Evolutionary conservation across 805 yeast species (phyloP), one percentile per base, ranked within the genome.

Genomic region (Kazachstania viticola): DNA sequence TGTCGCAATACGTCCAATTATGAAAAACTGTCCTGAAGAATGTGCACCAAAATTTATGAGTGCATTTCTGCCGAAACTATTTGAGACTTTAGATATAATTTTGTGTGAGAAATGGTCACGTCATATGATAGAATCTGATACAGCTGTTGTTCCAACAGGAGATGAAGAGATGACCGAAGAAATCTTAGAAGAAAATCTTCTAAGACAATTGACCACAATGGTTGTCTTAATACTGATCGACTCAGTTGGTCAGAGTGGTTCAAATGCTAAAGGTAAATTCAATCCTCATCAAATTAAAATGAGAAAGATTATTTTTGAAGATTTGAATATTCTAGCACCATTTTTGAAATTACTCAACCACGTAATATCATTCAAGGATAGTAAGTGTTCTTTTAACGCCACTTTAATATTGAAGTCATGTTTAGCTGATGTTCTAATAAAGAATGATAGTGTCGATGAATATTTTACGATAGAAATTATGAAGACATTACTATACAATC

Each of bases 161-260:
- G 94, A 85, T 45, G 87, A 76, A 32, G 82, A 84, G 16, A 65
- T 88, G 47, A 78, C 91, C n/a, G 95, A 87, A 44, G 98, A 91
- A 51, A 91, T 91, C 93, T 79, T 91, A 81, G 96, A 88, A 44
- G 98, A 91, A 52, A 95, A 88, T 55, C 69, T 88, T 64, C 62
- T 88, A 37, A 67, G 98, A 44, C 97, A 91, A 53, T 68, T 91
- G 25, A 87, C 97, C 0, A 94, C 94, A 2, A 87, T 93, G 3
- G 83, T 83, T 9, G 95, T 79, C 33, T 65, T 96, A 37, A 66
- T 87, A 48, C 58, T 91, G 40, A 82, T 87, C 56, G 97, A 88
- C 51, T 64, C 85, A 30, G 80, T 81, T 21, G 93, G 94, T 2
- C 95, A 87, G 54, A 68, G 72, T 32, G 70, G 81, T 31, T 60